These are phyloP conservation scores for Trichosporon inkin DNA, from an alignment of 1,284 basidiomycete genomes.

Conservation along the genomic window DNA sequence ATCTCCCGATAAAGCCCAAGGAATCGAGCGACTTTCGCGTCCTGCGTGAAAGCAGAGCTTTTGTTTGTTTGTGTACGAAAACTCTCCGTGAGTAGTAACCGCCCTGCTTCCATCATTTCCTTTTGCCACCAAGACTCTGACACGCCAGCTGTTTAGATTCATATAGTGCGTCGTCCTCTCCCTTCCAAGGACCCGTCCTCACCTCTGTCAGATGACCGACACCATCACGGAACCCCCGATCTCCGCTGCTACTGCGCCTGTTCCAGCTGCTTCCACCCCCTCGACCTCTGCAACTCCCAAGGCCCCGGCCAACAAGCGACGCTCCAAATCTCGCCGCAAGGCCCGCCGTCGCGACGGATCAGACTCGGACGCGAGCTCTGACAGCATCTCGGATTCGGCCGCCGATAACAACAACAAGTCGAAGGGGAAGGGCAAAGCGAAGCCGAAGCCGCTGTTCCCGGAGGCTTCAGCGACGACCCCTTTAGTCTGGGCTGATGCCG, in stretches of 20 bases:
- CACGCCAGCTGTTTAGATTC: neutral
- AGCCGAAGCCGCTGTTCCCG: conserved; percentile 23
- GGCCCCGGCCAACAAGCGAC: conserved; percentile 7
- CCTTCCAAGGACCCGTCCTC: neutral
- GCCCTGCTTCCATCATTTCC: neutral
- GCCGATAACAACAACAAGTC: neutral
- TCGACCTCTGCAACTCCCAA: neutral
- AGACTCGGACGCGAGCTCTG: conserved; percentile 14
- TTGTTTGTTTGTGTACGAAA: conserved; percentile 9
- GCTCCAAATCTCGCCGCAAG: conserved; percentile 15
- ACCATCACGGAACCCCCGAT: conserved; percentile 4
- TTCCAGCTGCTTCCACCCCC: neutral
- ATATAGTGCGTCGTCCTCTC: neutral
- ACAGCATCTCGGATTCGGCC: conserved; percentile 8
- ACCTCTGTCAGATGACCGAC: conserved; percentile 18
- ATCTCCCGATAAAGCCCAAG: neutral
- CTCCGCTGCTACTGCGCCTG: neutral
- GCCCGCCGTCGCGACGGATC: conserved; percentile 19
- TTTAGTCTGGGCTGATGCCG: conserved; percentile 30
- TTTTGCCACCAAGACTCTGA: neutral
- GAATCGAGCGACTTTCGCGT: neutral
- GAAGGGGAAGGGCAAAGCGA: neutral
- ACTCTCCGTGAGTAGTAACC: conserved; percentile 6
- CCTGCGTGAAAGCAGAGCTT: neutral
- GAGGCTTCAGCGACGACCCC: conserved; percentile 33